Conservation (phyloP, 2,329 filamentous ascomycete genomes). For the Macrophomina pseudophaseolina region DNA sequence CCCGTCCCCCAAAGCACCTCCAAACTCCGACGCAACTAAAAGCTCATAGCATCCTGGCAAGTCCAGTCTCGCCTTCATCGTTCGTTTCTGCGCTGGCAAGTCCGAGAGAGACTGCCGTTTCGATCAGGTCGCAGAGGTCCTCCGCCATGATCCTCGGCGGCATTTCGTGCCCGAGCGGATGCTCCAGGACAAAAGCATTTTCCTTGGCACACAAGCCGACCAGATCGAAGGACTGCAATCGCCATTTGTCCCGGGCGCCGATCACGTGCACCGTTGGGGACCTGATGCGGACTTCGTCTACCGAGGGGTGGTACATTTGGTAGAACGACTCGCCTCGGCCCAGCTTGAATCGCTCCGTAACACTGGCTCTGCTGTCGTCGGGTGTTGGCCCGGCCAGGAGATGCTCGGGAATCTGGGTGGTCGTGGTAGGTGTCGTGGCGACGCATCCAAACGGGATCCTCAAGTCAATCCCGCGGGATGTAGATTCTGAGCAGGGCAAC, state of each 20-base stretch:
- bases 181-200: background rate
- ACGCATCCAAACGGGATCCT: background rate
- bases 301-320: conserved; percentile 28
- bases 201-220: conserved; percentile 5
- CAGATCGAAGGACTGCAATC: background rate
- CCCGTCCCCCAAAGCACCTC: background rate
- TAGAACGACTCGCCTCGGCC: conserved; percentile 36
- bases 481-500: conserved; percentile 34
- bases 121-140: conserved; percentile 17
- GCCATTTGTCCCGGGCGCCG: conserved; percentile 24
- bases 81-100: too few relatives aligned
- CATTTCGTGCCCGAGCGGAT: conserved; percentile 21
- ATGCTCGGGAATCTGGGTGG: background rate
- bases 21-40: background rate
- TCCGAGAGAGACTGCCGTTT: background rate
- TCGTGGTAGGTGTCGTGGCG: background rate
- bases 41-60: background rate
- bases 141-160: conserved; percentile 7
- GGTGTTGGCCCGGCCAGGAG: background rate
- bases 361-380: background rate
- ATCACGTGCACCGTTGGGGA: conserved; percentile 18
- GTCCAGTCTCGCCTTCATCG: background rate
- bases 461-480: background rate
- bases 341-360: conserved; percentile 6
- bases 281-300: conserved; percentile 8